Evolutionary conservation across 495 filamentous ascomycete species (phyloP).

Genomic region (Aspergillus diversus): DNA sequence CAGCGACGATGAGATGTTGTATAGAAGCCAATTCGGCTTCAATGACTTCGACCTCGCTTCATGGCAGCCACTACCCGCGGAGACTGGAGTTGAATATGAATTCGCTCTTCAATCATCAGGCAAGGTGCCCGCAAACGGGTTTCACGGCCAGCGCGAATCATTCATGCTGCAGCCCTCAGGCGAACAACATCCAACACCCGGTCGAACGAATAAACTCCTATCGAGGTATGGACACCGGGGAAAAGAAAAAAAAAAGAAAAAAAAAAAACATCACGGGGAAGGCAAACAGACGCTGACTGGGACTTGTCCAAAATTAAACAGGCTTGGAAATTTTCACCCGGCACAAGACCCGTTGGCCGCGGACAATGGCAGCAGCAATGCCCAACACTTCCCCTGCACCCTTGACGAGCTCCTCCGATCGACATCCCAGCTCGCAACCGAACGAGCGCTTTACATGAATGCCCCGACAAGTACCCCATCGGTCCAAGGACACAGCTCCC

Average conservation of each 20-base stretch:
- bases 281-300: slow-evolving; percentile 3
- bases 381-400: background rate
- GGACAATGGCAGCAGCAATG: slow-evolving; percentile 6
- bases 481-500: too few relatives aligned
- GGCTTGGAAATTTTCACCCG: slow-evolving; percentile 13
- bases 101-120: slow-evolving; percentile 4
- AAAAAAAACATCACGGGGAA: background rate
- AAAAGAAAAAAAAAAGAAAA: background rate
- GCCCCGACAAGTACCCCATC: slow-evolving; percentile 14
- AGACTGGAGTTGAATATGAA: background rate
- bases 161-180: background rate
- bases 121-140: slow-evolving; percentile 3
- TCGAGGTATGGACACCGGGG: slow-evolving; percentile 15
- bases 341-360: slow-evolving; percentile 1
- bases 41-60: slow-evolving; percentile 8
- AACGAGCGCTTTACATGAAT: slow-evolving; percentile 44
- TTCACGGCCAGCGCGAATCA: background rate
- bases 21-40: slow-evolving; percentile 14
- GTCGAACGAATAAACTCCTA: slow-evolving; percentile 16
- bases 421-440: slow-evolving; percentile 33
- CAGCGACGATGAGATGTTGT: slow-evolving; percentile 15
- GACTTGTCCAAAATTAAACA: background rate
- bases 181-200: background rate
- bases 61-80: slow-evolving; percentile 1
- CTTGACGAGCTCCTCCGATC: slow-evolving; percentile 25